These are phyloP conservation scores for Teratosphaeria pseudoeucalypti DNA, from an alignment of 2,329 filamentous ascomycete species.

Conservation along the genomic window DNA sequence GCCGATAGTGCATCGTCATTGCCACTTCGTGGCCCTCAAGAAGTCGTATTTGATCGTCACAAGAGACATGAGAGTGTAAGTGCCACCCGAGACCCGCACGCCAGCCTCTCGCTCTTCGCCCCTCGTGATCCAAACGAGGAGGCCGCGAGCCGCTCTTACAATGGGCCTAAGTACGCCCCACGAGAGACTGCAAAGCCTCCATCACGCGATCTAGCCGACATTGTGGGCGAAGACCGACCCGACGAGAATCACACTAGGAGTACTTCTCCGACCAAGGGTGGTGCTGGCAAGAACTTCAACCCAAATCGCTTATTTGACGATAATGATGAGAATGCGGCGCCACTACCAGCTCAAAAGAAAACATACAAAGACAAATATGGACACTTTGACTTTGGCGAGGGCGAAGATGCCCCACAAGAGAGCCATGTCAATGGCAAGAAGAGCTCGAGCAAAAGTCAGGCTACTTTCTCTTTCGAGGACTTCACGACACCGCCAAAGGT, in stretches of 20 bases:
- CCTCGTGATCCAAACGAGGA: conserved; percentile 54
- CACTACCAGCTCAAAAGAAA: conserved; percentile 33
- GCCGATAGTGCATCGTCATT: conserved; percentile 13
- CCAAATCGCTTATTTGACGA: conserved; percentile 49
- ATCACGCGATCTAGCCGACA: conserved; percentile 57
- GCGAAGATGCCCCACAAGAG: conserved; percentile 33
- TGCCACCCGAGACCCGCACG: conserved; percentile 41
- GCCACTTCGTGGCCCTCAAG: conserved; percentile 10
- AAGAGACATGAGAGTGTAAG: conserved; percentile 22
- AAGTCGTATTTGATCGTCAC: conserved; percentile 17
- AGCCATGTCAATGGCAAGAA: conserved; percentile 32
- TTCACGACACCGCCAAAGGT: conserved; percentile 75
- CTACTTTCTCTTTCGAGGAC: conserved; percentile 81
- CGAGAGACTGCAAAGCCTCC: conserved; percentile 61
- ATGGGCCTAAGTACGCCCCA: conserved; percentile 46
- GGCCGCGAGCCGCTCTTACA: conserved; percentile 34
- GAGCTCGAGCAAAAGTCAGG: conserved; percentile 44
- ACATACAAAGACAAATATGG: conserved; percentile 70
- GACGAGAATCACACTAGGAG: conserved; percentile 10
- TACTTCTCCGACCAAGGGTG: conserved; percentile 28
- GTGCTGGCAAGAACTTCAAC: conserved; percentile 40
- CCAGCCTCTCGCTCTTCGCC: conserved; percentile 64
- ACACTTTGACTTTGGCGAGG: conserved; percentile 75
- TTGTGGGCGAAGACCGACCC: conserved; percentile 40
- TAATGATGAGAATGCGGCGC: conserved; percentile 29